Evolutionary conservation across 2,329 filamentous ascomycete genomes (phyloP).

Genomic region (Trichoderma sp.): DNA sequence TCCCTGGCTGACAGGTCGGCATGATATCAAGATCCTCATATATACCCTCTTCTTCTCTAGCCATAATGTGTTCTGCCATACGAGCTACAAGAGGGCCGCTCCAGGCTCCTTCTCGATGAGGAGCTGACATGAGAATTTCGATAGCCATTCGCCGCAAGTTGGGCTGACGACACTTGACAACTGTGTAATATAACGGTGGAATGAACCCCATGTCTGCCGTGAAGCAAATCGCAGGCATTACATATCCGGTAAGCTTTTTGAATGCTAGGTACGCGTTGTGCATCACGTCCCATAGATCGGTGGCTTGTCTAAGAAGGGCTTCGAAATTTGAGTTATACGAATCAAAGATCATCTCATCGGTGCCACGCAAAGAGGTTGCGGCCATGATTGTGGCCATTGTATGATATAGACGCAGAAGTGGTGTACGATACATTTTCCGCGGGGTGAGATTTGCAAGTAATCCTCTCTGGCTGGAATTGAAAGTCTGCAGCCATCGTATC

Average conservation of each 20-base stretch:
- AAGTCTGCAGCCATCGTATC: background rate
- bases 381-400: slow-evolving; percentile 19
- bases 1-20: background rate
- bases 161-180: slow-evolving; percentile 34
- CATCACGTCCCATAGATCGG: slow-evolving; percentile 4
- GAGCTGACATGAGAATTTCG: slow-evolving; percentile 20
- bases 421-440: background rate
- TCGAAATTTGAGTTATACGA: background rate
- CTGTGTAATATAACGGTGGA: slow-evolving; percentile 33
- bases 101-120: slow-evolving; percentile 29
- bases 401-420: slow-evolving; percentile 14
- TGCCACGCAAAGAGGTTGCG: slow-evolving; percentile 7
- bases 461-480: background rate
- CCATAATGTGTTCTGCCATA: slow-evolving; percentile 24
- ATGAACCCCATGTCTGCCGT: slow-evolving; percentile 32
- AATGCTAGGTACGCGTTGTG: background rate
- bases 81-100: slow-evolving; percentile 21
- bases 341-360: slow-evolving; percentile 18
- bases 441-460: background rate
- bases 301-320: background rate
- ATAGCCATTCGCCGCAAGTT: slow-evolving; percentile 31
- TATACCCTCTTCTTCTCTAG: slow-evolving; percentile 4
- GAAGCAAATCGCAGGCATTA: background rate
- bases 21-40: slow-evolving; percentile 2
- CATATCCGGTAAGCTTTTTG: background rate